phyloP scores from a whole-genome alignment of 176 grass and related monocot species.

The Oryza longistaminata region DNA sequence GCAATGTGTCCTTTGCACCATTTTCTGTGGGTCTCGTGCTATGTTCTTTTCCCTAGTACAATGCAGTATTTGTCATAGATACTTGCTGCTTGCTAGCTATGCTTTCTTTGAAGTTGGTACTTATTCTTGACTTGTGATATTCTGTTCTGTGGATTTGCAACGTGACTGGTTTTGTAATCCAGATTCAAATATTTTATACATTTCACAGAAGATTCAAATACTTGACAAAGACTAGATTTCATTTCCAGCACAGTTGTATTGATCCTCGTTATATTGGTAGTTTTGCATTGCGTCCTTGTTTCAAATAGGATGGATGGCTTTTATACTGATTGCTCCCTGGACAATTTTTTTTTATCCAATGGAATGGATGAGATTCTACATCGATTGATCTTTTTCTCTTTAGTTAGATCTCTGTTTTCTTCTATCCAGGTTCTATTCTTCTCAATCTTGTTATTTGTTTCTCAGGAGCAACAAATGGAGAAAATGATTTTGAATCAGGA shows the following conservation, averaged over 20 bases:
- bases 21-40: constrained; percentile 17
- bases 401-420: not conserved
- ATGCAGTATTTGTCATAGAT: not conserved
- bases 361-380: not conserved
- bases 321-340: not conserved
- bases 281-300: not conserved
- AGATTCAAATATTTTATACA: not conserved
- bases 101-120: constrained; percentile 19
- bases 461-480: constrained; percentile 77
- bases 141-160: not conserved
- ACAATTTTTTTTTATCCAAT: not conserved
- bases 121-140: not conserved
- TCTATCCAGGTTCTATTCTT: not conserved
- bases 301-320: constrained; percentile 1
- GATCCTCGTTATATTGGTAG: not conserved
- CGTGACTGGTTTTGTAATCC: constrained; percentile 3
- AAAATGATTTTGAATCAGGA: constrained; percentile 74
- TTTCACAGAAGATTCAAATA: not conserved
- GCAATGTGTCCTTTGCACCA: constrained; percentile 22
- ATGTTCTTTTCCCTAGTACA: not conserved
- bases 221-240: not conserved
- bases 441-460: constrained; percentile 25
- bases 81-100: not conserved
- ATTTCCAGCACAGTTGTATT: not conserved
- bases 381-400: not conserved